Conservation (phyloP, 2,329 filamentous ascomycete species). For the Fusarium sororula region DNA sequence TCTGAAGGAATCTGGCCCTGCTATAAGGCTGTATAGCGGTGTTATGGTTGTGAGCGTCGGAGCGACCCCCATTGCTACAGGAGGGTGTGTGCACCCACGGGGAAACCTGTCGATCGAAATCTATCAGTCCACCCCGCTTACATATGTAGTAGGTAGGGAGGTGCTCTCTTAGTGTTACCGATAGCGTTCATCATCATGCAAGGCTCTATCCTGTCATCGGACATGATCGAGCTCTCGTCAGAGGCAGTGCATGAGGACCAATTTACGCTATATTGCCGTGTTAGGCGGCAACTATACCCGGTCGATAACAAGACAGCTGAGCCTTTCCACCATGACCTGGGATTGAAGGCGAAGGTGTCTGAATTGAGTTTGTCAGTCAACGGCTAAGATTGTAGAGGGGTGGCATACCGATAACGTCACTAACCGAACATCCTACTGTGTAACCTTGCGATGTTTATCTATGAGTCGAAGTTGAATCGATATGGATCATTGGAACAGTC, state of each 20-base stretch:
- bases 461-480: neutral
- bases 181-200: slow-evolving; percentile 24
- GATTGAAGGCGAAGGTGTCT: slow-evolving; percentile 22
- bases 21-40: slow-evolving; percentile 6
- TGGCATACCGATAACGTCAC: slow-evolving; percentile 13
- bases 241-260: neutral
- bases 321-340: slow-evolving; percentile 22
- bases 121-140: neutral
- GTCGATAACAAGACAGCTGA: slow-evolving; percentile 7
- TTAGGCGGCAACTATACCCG: slow-evolving; percentile 31
- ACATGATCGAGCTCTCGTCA: neutral
- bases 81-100: slow-evolving; percentile 4
- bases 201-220: slow-evolving; percentile 25
- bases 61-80: neutral
- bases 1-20: neutral
- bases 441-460: neutral
- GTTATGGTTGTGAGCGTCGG: slow-evolving; percentile 1
- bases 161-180: slow-evolving; percentile 3
- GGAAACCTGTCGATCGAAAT: slow-evolving; percentile 17
- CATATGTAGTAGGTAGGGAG: neutral
- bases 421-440: neutral
- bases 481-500: neutral
- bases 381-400: slow-evolving; percentile 13
- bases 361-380: slow-evolving; percentile 24
- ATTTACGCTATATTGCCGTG: slow-evolving; percentile 17